phyloP scores from a whole-genome alignment of 768 basidiomycete species.

The Epithele typhae region DNA sequence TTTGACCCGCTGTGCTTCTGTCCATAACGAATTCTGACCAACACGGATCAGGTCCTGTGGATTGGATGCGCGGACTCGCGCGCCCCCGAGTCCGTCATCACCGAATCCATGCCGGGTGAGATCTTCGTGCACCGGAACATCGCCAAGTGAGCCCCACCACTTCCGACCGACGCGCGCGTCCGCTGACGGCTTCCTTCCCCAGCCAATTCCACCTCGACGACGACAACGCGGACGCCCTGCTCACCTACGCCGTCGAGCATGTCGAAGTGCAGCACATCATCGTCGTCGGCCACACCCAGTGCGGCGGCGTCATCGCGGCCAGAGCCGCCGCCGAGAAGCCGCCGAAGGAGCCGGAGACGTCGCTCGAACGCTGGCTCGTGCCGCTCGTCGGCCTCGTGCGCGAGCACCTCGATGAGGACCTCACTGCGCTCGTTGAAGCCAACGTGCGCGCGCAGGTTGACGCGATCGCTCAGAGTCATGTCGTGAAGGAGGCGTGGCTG shows the following conservation, averaged over 20 bases:
- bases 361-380: constrained; percentile 67
- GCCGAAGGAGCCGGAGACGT: constrained; percentile 22
- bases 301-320: constrained; percentile 58
- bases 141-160: constrained; percentile 63
- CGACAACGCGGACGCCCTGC: constrained; percentile 63
- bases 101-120: constrained; percentile 67
- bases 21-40: no score
- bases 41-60: constrained; percentile 82
- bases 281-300: constrained; percentile 79
- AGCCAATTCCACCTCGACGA: constrained; percentile 77
- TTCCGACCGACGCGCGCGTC: not conserved
- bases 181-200: no score
- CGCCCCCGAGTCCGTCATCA: constrained; percentile 75
- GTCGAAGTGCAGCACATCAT: constrained; percentile 80
- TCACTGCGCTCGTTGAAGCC: not conserved
- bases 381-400: constrained; percentile 55
- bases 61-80: constrained; percentile 83
- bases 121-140: constrained; percentile 86
- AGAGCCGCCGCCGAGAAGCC: constrained; percentile 43
- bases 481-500: constrained; percentile 25
- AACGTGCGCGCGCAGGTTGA: constrained; percentile 55
- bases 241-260: constrained; percentile 67
- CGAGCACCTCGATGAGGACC: constrained; percentile 1
- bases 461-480: constrained; percentile 25
- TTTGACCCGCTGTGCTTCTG: no score